Conservation (phyloP, 2,329 filamentous ascomycete genomes). For the Ilyonectria destructans region DNA sequence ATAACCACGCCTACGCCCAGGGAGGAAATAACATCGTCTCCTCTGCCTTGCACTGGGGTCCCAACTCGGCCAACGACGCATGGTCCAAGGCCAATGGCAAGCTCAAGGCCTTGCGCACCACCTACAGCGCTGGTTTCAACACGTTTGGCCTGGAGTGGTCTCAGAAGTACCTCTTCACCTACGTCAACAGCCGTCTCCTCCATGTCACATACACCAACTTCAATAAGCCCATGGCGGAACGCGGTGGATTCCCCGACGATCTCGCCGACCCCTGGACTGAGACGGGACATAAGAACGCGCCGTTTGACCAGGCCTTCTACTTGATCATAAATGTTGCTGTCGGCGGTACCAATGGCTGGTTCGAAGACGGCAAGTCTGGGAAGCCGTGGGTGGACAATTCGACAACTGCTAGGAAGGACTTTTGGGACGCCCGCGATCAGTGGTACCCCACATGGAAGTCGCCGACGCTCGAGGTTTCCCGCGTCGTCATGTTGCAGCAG, state of each 20-base stretch:
- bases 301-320: constrained; percentile 84
- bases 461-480: constrained; percentile 78
- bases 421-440: constrained; percentile 77
- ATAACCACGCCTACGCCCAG: constrained; percentile 83
- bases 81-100: constrained; percentile 91
- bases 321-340: constrained; percentile 84
- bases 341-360: constrained; percentile 88
- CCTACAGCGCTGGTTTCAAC: constrained; percentile 79
- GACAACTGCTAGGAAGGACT: constrained; percentile 79
- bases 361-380: constrained; percentile 77
- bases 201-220: constrained; percentile 88
- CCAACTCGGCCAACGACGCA: constrained; percentile 79
- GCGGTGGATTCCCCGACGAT: constrained; percentile 77
- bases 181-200: constrained; percentile 84
- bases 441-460: constrained; percentile 83
- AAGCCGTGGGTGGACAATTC: constrained; percentile 87
- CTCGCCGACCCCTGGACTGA: constrained; percentile 76
- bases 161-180: constrained; percentile 90
- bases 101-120: constrained; percentile 81
- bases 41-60: constrained; percentile 88
- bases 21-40: constrained; percentile 88
- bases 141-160: constrained; percentile 90
- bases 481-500: constrained; percentile 81
- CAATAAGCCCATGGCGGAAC: constrained; percentile 76
- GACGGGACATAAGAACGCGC: constrained; percentile 74